phyloP scores from a whole-genome alignment of 2,329 filamentous ascomycete genomes.

The Beauveria bassiana region DNA sequence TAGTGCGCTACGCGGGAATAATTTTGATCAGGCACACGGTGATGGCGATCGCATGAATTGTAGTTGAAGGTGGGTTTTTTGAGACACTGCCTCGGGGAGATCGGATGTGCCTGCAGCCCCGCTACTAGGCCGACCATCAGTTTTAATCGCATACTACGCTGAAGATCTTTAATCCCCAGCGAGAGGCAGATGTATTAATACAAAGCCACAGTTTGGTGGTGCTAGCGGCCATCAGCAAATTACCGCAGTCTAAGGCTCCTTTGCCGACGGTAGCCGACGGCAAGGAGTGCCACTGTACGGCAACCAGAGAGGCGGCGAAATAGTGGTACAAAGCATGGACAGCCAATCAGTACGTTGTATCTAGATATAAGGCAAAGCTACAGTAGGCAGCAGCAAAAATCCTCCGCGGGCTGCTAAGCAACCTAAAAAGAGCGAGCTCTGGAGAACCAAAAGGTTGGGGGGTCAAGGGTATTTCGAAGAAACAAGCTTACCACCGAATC shows the following conservation, averaged over 20 bases:
- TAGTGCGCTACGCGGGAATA: background rate
- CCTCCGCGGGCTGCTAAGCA: background rate
- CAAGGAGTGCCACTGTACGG: background rate
- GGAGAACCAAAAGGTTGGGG: background rate
- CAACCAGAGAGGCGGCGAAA: background rate
- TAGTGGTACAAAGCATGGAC: background rate
- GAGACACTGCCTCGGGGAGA: background rate
- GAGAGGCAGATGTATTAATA: background rate
- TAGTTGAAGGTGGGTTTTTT: background rate
- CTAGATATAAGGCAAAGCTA: background rate
- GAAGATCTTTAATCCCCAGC: background rate
- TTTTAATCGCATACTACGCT: background rate
- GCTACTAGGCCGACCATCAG: background rate
- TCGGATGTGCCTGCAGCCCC: background rate
- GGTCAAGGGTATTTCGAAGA: background rate
- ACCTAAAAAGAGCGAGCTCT: background rate
- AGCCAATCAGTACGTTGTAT: background rate
- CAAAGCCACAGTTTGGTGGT: background rate
- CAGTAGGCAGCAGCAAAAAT: background rate
- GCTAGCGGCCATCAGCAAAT: background rate
- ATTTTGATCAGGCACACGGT: background rate
- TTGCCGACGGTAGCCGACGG: background rate
- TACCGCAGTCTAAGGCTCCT: background rate
- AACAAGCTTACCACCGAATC: background rate
- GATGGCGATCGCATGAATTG: background rate